Evolutionary conservation across 1,284 basidiomycete species (phyloP).

Genomic region (Coniophora puteana): DNA sequence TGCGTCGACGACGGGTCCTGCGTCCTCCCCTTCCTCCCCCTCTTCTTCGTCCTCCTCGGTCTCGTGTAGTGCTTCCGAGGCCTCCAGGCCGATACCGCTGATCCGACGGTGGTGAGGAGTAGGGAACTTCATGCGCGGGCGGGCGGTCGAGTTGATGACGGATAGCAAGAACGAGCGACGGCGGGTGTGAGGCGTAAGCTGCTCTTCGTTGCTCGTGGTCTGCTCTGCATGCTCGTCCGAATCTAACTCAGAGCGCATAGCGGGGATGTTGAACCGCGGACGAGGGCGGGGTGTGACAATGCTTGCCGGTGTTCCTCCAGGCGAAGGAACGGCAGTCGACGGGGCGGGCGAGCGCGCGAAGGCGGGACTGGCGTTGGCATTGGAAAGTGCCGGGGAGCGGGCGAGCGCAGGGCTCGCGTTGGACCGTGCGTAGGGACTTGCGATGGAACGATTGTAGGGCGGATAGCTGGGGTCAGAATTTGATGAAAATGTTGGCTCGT

Average conservation of each 20-base stretch:
- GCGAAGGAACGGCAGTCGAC: conserved; percentile 36
- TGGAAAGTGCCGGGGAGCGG: no score
- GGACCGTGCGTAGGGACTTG: conserved; percentile 8
- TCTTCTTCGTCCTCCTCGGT: conserved; percentile 12
- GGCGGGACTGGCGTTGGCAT: no score
- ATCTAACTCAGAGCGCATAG: conserved; percentile 31
- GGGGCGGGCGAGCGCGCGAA: conserved; percentile 23
- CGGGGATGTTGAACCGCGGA: conserved; percentile 53
- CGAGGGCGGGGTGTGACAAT: conserved; percentile 54
- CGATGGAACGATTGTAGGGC: no score
- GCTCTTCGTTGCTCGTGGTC: conserved; percentile 27
- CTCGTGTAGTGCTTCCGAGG: conserved; percentile 25
- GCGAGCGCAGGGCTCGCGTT: no score
- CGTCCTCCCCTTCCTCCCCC: neutral
- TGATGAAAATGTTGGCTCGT: conserved; percentile 72
- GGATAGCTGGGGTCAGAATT: conserved; percentile 28
- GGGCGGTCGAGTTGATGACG: conserved; percentile 72
- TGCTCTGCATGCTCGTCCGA: conserved; percentile 24
- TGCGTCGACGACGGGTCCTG: conserved; percentile 7
- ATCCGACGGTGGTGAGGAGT: conserved; percentile 55
- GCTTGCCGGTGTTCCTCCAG: conserved; percentile 62
- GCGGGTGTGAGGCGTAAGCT: conserved; percentile 61
- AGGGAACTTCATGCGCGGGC: conserved; percentile 60
- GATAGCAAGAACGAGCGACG: conserved; percentile 73
- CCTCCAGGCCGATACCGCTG: no score